Evolutionary conservation across 2,329 filamentous ascomycete genomes (phyloP), one percentile per base, ranked within the genome.

Genomic region (Lasiodiplodia gonubiensis): DNA sequence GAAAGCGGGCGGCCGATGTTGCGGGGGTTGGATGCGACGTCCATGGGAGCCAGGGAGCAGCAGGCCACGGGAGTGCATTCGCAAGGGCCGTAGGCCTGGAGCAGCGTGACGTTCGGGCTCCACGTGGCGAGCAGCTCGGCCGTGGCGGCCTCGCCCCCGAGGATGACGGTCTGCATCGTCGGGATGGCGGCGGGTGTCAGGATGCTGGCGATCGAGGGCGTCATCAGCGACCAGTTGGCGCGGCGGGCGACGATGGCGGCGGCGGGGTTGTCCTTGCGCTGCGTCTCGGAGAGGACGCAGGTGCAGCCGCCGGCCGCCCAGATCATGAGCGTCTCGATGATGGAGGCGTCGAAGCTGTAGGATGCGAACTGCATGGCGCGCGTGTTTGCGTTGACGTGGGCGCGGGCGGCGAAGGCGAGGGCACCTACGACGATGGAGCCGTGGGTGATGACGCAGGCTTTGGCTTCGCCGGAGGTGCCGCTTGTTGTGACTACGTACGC

Each of bases 181-280:
- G 82, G 51, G 71, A 82, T 37, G 11, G 77, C 73, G 49, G 77
- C 78, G 1, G 78, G 75, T 14, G 75, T 73, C 2, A 79, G 69
- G 1, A 75, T 74, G 70, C 82, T 71, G 30, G 75, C 77, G 2
- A 79, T 75, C 2, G 76, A 77, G 14, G 77, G 77, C 14, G 77
- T 79, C 76, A 79, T 75, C 14, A 76, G 74, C 5, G 76, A 75
- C 49, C 77, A 70, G n/a, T 72, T 79, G 39, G 21, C 21, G 2
- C 8, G 7, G 3, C 27, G 39, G 1, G 14, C 18, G 12, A 16
- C 23, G 11, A 57, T 84, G 0, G 81, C 82, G 1, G 80, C 83
- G 2, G 80, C 76, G 1, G 49, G 18, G 16, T 49, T 16, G 39
- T 61, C 18, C 70, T 86, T 80, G 2, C 85, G 80, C 74, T 87